Percentiles rank a stretch among this genome's conserved stretches.
Evolutionary conservation across 1,139 yeast genomes (phyloP).

Genomic region (Yamadazyma spencermartinsiae): DNA sequence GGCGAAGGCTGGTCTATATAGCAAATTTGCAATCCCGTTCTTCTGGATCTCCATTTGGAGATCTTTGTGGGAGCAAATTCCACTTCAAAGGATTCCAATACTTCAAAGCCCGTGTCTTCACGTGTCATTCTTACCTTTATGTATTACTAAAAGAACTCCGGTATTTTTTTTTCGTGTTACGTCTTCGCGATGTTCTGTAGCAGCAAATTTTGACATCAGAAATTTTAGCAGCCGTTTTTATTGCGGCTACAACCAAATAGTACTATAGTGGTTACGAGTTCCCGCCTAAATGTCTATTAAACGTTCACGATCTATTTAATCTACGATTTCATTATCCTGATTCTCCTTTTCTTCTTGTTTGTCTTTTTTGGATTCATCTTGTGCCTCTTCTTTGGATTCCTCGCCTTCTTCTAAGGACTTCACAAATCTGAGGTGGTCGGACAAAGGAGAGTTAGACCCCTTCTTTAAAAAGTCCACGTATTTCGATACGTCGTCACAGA

Average conservation of each 20-base stretch:
- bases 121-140: not conserved
- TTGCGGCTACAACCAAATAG: no score
- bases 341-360: not conserved
- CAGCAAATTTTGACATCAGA: not conserved
- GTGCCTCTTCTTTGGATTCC: not conserved
- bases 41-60: slow-evolving; percentile 67
- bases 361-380: not conserved
- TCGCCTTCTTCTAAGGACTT: not conserved
- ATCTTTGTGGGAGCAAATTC: slow-evolving; percentile 65
- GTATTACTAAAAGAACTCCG: not conserved
- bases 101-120: slow-evolving; percentile 6
- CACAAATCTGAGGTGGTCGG: not conserved
- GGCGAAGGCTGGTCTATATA: slow-evolving; percentile 83
- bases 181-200: not conserved
- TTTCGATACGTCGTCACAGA: slow-evolving; percentile 26
- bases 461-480: slow-evolving; percentile 29
- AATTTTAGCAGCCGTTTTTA: not conserved
- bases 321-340: not conserved
- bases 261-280: not conserved
- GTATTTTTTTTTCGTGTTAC: not conserved
- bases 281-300: not conserved
- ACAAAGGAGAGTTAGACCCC: slow-evolving; percentile 15
- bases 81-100: slow-evolving; percentile 45
- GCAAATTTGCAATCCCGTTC: slow-evolving; percentile 83
- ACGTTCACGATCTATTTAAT: not conserved